Conservation (phyloP, 371 early-diverging fungal genomes). For the Mucor irregularis region DNA sequence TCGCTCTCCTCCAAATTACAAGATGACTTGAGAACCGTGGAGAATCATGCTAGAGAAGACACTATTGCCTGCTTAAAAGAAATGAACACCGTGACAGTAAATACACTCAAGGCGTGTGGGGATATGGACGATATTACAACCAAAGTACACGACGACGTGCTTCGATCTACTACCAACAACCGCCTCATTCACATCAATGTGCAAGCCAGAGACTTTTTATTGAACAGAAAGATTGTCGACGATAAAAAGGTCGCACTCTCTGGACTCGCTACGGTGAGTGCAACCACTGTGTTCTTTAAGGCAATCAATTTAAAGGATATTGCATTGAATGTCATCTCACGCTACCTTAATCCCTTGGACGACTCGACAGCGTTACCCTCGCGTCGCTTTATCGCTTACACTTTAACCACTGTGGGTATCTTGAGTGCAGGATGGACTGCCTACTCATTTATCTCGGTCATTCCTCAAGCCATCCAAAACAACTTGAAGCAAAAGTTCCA, state of each 20-base stretch:
- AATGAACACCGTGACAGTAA: not conserved
- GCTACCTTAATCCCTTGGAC: not conserved
- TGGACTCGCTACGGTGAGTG: not conserved
- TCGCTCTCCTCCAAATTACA: slow-evolving; percentile 62
- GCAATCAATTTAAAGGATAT: not conserved
- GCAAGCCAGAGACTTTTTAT: not conserved
- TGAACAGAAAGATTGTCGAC: slow-evolving; percentile 1
- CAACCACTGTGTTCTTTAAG: not conserved
- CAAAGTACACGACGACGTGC: not conserved
- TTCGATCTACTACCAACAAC: not conserved
- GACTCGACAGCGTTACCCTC: not conserved
- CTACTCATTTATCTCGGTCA: slow-evolving; percentile 1
- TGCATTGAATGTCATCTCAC: not conserved
- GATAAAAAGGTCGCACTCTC: slow-evolving; percentile 5
- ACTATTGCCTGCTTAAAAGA: slow-evolving; percentile 46
- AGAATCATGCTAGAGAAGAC: slow-evolving; percentile 64
- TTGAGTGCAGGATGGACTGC: slow-evolving; percentile 3
- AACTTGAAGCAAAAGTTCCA: slow-evolving; percentile 12
- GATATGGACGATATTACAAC: not conserved
- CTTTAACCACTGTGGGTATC: not conserved
- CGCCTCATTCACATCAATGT: slow-evolving; percentile 1
- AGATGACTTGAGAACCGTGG: slow-evolving; percentile 43
- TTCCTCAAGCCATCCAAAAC: slow-evolving; percentile 1
- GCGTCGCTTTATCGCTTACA: not conserved
- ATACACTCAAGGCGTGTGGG: not conserved